phyloP scores from a whole-genome alignment of 2,329 filamentous ascomycete genomes.

The Trichoderma endophyticum region DNA sequence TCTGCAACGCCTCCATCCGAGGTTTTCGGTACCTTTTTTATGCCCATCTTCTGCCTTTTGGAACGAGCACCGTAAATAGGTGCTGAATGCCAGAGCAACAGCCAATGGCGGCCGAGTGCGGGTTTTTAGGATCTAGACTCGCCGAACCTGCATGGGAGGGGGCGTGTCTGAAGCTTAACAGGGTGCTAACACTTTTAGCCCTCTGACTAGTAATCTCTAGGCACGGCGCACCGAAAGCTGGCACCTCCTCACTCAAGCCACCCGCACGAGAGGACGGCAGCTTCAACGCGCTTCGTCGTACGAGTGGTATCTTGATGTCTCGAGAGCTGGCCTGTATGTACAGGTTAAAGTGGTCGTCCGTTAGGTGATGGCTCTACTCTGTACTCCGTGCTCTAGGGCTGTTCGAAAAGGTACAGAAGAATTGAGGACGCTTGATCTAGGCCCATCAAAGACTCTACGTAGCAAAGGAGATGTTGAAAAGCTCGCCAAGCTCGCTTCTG shows the following conservation, averaged over 20 bases:
- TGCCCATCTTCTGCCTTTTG: not conserved
- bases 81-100: not conserved
- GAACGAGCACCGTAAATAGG: not conserved
- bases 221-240: not conserved
- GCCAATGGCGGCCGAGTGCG: not conserved
- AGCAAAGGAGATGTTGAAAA: not conserved
- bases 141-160: slow-evolving; percentile 5
- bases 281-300: not conserved
- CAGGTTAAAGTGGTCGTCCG: not conserved
- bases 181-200: not conserved
- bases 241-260: not conserved
- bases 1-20: not conserved
- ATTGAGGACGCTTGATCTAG: not conserved
- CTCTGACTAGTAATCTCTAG: not conserved
- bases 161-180: slow-evolving; percentile 3
- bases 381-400: not conserved
- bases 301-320: not conserved
- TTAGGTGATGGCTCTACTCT: not conserved
- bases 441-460: not conserved
- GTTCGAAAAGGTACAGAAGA: not conserved
- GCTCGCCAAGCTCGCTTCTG: not conserved
- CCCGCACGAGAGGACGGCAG: not conserved
- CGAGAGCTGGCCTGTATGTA: not conserved
- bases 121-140: slow-evolving; percentile 16
- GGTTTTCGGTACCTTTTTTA: not conserved